Evolutionary conservation across 2,329 filamentous ascomycete genomes (phyloP), one percentile per base, ranked within the genome.

Genomic region (Mollisiaceae sp.): DNA sequence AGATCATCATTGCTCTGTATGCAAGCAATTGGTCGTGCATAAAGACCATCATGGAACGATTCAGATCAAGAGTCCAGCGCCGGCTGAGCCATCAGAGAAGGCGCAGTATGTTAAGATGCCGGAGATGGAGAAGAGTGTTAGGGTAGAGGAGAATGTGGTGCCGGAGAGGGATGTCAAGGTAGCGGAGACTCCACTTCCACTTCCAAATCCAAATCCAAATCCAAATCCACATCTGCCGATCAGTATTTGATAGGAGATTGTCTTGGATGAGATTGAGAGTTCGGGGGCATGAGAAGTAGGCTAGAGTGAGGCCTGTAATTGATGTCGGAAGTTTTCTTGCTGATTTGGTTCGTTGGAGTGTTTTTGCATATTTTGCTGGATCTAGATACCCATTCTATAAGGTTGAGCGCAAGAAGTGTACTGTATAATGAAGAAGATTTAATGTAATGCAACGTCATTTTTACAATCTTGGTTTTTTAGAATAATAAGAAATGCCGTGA

Each of bases 1-100:
- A 50, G 45, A 50, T 24, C 45, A 50, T 12, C 45, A 50, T 50
- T 50, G 45, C 45, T 20, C 18, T 24, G 45, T 24, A 22, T 50
- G 45, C 45, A 50, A 50, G n/a, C 45, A n/a, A 11, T 50, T 50
- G 20, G 45, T 50, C 45, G 45, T 50, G n/a, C 45, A 50, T 24
- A 50, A 14, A 11, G 45, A 50, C 8, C 45, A 50, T 24, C 11
- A 50, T 8, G 45, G 45, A 24, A 20, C 45, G 20, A n/a, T 50
- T 24, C 18, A n/a, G 4, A 24, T 50, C 8, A 11, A 50, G n/a
- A 11, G 18, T n/a, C 45, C n/a, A n/a, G 45, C 11, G 11, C n/a
- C 5, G 2, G 45, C 45, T 6, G 45, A 20, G 8, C n/a, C n/a
- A 11, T 12, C 6, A 22, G 45, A 50, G 20, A 50, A 50, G 45